Evolutionary conservation across 2,329 filamentous ascomycete species (phyloP), one percentile per base, ranked within the genome.

Genomic region (Epichloe coenophiala): DNA sequence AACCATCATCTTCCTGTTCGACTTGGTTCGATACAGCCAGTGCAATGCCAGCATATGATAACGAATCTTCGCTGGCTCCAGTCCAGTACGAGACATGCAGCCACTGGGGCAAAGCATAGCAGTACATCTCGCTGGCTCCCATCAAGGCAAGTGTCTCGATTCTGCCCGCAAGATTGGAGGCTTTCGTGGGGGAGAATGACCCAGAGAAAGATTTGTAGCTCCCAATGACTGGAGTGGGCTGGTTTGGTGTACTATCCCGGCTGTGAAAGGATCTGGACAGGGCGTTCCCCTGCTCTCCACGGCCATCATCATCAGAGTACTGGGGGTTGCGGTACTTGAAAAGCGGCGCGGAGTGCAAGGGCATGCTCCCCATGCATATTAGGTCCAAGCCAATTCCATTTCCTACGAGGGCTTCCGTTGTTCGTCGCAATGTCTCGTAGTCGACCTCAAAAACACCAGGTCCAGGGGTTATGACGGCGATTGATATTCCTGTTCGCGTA

Each of bases 1-100:
- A 75, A 43, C 68, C 69, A 3, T 70, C 68, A 17, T 75, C 72
- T 43, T 74, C 72, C 51, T 76, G 75, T 50, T 76, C 75, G n/a
- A 75, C 63, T 27, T 68, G 66, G 48, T 73, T 74, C 1, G 67
- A 69, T 3, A 77, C 76, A 7, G 75, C 75, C 41, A 80, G 59
- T 13, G 78, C 75, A 47, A 78, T 78, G 39, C 76, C 71, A 60
- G 83, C 71, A 61, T 78, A 76, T 55, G 81, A 78, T 57, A 86
- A 65, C 54, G 84, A 73, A 61, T 88, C 80, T 66, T 89, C 75
- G 23, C 84, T 78, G 58, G 78, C 79, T 1, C 88, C 86, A 12
- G 87, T 88, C 94, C 93, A 98, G 64, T 94, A 98, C 0, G 94
- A 97, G 8, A 98, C 84, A 64, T 98, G 93, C 43, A 97, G 78